Evolutionary conservation across 2,329 filamentous ascomycete species (phyloP), one percentile per base, ranked within the genome.

Genomic region (Scortechinia acanthostroma): DNA sequence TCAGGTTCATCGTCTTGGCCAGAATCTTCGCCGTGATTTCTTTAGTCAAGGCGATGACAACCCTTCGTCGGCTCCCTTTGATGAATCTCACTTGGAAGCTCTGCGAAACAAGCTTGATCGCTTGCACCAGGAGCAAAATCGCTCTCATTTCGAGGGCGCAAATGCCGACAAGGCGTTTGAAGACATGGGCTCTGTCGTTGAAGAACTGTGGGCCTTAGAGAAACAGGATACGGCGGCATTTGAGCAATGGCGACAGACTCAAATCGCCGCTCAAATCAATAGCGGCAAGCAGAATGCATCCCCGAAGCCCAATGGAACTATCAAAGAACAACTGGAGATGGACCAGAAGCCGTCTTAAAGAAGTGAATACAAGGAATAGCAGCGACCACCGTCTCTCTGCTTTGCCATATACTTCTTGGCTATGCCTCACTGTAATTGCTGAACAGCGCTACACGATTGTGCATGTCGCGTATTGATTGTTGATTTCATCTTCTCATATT

Each of bases 1-100:
- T 22, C 77, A 77, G 22, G 74, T 87, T 52, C 83, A 86, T 55
- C 78, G 83, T 21, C 73, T 87, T 28, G 80, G 82, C 22, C 81
- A 86, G 54, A 73, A 76, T 50, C 68, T 87, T 40, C 77, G 81
- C 17, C 77, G 80, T 35, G 78, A 83, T 47, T 71, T 86, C 28
- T 64, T 86, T 20, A 28, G n/a, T n/a, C 13, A 40, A 10, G 35
- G 20, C 17, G 35, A 19, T 40, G 10, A 40, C 17, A n/a, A 30
- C n/a, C 10, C 10, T 30, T 10, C 10, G 10, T 30, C 25, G n/a
- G 25, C 25, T 10, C 10, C 10, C n/a, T n/a, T 30, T 30, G 25
- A 30, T 30, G 25, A 30, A 10, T 10, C 35, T 10, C 17, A 40
- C 17, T 6, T 40, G 6, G 35, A 6, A 13, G 35, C 35, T 6